These are phyloP conservation scores for Kodamaea jinghongensis DNA, from an alignment of 805 yeast genomes.

Conservation along the genomic window DNA sequence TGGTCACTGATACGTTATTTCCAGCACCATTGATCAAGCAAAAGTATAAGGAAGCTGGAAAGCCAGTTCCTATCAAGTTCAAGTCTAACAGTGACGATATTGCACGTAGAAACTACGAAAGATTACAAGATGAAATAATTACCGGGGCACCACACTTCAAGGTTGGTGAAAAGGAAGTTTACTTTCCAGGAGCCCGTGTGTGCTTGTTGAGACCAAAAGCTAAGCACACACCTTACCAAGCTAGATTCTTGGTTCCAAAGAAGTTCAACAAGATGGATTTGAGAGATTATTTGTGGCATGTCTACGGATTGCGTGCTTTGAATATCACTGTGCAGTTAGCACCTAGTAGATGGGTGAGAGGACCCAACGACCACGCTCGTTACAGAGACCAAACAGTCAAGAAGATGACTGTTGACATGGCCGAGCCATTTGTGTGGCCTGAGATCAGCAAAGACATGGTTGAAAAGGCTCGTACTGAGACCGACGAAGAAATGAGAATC, in stretches of 20 bases:
- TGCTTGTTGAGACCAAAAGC: constrained; percentile 86
- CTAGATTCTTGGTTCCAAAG: constrained; percentile 91
- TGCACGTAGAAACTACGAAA: constrained; percentile 37
- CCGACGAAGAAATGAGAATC: constrained; percentile 49
- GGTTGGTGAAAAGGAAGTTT: constrained; percentile 72
- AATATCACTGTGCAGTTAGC: constrained; percentile 82
- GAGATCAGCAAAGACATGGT: constrained; percentile 41
- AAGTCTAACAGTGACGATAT: constrained; percentile 32
- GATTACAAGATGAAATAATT: constrained; percentile 50
- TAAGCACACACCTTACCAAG: constrained; percentile 96
- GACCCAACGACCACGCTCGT: constrained; percentile 57
- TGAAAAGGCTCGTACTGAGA: constrained; percentile 35
- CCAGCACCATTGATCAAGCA: constrained; percentile 36
- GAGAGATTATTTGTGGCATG: constrained; percentile 87
- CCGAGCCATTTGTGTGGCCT: constrained; percentile 96
- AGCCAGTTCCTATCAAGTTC: constrained; percentile 43
- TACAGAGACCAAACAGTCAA: constrained; percentile 78
- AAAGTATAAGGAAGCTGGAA: constrained; percentile 34
- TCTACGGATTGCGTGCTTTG: constrained; percentile 87
- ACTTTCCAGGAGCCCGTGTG: constrained; percentile 83
- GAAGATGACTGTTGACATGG: constrained; percentile 96
- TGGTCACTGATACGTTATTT: constrained; percentile 40
- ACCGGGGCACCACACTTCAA: constrained; percentile 74
- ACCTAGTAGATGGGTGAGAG: constrained; percentile 65
- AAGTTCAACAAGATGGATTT: constrained; percentile 91